Evolutionary conservation across 2,329 filamentous ascomycete species (phyloP).

Genomic region (Fusarium pseudocircinatum): DNA sequence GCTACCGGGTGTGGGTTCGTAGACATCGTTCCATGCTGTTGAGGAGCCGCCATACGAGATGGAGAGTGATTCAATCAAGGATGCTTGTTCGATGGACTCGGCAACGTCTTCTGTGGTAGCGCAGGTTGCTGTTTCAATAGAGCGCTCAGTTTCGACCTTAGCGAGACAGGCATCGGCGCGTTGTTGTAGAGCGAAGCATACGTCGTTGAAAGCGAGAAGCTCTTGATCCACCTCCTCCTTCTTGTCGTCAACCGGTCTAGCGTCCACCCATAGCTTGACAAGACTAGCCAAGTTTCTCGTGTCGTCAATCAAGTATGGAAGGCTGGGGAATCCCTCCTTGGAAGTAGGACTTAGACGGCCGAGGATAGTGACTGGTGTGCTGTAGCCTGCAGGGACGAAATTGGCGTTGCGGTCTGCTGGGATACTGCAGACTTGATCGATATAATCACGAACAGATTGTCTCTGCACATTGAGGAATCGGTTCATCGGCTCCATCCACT

Average conservation of each 20-base stretch:
- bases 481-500: slow-evolving; percentile 99
- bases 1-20: slow-evolving; percentile 56
- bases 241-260: slow-evolving; percentile 53
- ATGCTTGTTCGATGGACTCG: slow-evolving; percentile 59
- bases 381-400: slow-evolving; percentile 83
- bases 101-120: slow-evolving; percentile 51
- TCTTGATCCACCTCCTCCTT: slow-evolving; percentile 56
- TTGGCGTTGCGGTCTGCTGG: slow-evolving; percentile 74
- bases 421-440: slow-evolving; percentile 87
- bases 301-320: slow-evolving; percentile 93
- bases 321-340: slow-evolving; percentile 89
- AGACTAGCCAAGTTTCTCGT: slow-evolving; percentile 85
- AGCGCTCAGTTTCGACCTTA: slow-evolving; percentile 58
- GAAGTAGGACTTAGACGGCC: slow-evolving; percentile 81
- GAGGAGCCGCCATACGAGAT: slow-evolving; percentile 45
- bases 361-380: slow-evolving; percentile 90
- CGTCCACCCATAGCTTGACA: slow-evolving; percentile 81
- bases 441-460: slow-evolving; percentile 83
- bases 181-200: slow-evolving; percentile 61
- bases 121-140: slow-evolving; percentile 46
- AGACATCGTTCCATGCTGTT: slow-evolving; percentile 42
- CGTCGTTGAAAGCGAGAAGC: slow-evolving; percentile 61
- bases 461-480: slow-evolving; percentile 80
- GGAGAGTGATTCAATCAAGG: slow-evolving; percentile 49
- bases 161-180: slow-evolving; percentile 63